phyloP scores from a whole-genome alignment of 768 basidiomycete genomes.

The Mycena olivaceomarginata region DNA sequence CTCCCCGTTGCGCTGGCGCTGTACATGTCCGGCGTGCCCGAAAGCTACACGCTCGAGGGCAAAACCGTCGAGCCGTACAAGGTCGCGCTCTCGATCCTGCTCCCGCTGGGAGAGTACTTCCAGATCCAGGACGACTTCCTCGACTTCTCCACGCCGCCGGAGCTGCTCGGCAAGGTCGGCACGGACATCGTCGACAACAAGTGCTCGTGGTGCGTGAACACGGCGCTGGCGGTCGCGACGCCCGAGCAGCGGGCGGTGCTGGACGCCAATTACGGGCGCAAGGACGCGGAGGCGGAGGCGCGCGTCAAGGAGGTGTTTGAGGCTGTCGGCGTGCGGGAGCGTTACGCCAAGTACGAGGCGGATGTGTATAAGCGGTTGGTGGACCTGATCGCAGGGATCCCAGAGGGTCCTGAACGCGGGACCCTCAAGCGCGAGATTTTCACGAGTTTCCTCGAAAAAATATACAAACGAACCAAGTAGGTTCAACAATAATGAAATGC shows the following conservation, averaged over 20 bases:
- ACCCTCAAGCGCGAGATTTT: conserved; percentile 83
- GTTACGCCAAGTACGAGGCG: conserved; percentile 89
- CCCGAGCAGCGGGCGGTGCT: conserved; percentile 75
- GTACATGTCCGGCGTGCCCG: conserved; percentile 82
- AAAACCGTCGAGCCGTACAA: conserved; percentile 76
- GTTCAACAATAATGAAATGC: background rate
- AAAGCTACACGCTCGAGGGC: conserved; percentile 57
- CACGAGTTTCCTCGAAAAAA: conserved; percentile 91
- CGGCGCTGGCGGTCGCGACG: conserved; percentile 78
- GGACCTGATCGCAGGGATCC: conserved; percentile 82
- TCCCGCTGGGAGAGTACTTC: conserved; percentile 98
- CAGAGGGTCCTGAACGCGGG: conserved; percentile 69
- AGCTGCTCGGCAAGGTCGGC: conserved; percentile 96
- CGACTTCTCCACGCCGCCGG: conserved; percentile 93
- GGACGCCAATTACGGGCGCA: conserved; percentile 72
- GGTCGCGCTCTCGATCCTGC: conserved; percentile 85
- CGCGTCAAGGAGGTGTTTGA: conserved; percentile 80
- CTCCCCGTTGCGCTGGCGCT: conserved; percentile 97
- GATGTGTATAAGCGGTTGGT: conserved; percentile 79
- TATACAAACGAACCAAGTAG: conserved; percentile 80
- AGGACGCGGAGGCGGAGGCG: conserved; percentile 73
- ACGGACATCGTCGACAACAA: conserved; percentile 99
- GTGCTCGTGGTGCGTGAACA: conserved; percentile 97
- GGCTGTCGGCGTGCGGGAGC: conserved; percentile 76
- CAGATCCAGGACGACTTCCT: conserved; percentile 99